Evolutionary conservation across 2,329 filamentous ascomycete species (phyloP).

Genomic region (Pestalotiopsis sp.): DNA sequence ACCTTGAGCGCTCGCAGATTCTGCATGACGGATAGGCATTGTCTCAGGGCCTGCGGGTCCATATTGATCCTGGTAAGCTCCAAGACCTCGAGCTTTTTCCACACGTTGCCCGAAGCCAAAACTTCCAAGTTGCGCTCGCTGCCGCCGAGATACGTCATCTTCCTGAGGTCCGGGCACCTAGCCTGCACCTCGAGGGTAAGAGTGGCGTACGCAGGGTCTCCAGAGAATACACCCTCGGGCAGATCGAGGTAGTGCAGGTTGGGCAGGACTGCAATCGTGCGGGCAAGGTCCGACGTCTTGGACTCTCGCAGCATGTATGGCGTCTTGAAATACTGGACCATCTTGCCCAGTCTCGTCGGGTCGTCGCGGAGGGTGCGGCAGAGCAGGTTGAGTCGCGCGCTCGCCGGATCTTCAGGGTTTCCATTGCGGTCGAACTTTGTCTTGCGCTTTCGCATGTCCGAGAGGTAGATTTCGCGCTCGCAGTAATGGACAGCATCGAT

Average conservation of each 20-base stretch:
- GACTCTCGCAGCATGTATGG: conserved; percentile 95
- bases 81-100: conserved; percentile 72
- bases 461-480: conserved; percentile 78
- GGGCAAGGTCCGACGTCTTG: conserved; percentile 80
- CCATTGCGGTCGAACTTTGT: conserved; percentile 76
- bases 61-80: conserved; percentile 70
- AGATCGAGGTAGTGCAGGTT: conserved; percentile 89
- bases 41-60: conserved; percentile 71
- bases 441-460: conserved; percentile 75
- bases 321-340: conserved; percentile 81
- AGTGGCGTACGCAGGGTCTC: conserved; percentile 74
- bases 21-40: conserved; percentile 69
- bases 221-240: conserved; percentile 83
- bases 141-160: conserved; percentile 83
- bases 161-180: conserved; percentile 79
- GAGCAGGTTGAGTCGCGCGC: conserved; percentile 75
- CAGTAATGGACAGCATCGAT: conserved; percentile 97
- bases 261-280: conserved; percentile 81
- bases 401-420: conserved; percentile 78
- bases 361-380: conserved; percentile 82
- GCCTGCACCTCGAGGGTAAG: conserved; percentile 84
- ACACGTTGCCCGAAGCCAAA: conserved; percentile 66
- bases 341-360: conserved; percentile 65
- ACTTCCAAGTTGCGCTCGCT: conserved; percentile 77
- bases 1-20: conserved; percentile 76